Conservation (phyloP, 129 eudicot species). For the Artemisia annua region DNA sequence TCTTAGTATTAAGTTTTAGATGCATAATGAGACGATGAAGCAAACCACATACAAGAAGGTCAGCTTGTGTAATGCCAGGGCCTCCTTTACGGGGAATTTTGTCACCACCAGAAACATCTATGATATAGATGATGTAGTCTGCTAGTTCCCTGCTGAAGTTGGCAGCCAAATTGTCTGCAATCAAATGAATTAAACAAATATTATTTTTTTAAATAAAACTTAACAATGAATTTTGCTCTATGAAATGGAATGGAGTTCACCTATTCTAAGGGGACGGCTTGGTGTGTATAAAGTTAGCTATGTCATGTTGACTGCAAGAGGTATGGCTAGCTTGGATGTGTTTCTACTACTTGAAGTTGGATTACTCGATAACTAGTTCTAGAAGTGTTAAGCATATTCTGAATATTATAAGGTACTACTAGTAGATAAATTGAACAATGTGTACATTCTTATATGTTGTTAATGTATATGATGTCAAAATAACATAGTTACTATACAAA, state of each 20-base stretch:
- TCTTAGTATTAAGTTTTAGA: not conserved
- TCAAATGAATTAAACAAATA: constrained; percentile 23
- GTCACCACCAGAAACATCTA: constrained; percentile 96
- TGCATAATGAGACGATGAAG: not conserved
- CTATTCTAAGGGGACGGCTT: no score
- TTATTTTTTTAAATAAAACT: not conserved
- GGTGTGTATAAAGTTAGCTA: no score
- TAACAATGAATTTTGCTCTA: not conserved
- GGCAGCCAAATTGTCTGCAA: constrained; percentile 94
- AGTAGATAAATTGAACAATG: no score
- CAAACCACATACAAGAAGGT: constrained; percentile 70
- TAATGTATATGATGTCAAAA: no score
- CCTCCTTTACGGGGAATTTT: constrained; percentile 99
- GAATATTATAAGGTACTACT: no score
- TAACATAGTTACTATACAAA: no score
- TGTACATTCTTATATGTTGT: no score
- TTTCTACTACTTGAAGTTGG: no score
- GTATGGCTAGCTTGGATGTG: no score
- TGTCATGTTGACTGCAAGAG: no score
- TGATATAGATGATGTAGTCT: constrained; percentile 88
- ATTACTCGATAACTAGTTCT: no score
- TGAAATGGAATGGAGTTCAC: not conserved
- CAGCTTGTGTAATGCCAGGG: constrained; percentile 99
- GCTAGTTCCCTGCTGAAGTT: constrained; percentile 98
- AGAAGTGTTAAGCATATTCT: no score